Evolutionary conservation across 306 rosid genomes (phyloP).

Genomic region (Citrullus mucosospermus): DNA sequence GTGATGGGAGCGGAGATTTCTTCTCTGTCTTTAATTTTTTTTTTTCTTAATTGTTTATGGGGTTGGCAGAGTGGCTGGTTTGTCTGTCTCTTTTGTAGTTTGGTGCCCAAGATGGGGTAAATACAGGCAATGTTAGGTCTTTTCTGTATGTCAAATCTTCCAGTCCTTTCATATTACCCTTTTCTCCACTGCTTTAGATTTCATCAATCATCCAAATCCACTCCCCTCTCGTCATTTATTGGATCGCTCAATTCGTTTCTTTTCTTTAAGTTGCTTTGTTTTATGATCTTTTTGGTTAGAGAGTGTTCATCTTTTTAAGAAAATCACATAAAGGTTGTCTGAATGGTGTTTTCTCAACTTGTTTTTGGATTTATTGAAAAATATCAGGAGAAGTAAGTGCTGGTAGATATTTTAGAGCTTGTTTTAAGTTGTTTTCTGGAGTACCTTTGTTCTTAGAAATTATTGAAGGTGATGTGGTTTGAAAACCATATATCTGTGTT

Average conservation of each 20-base stretch:
- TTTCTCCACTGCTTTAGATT: slow-evolving; percentile 15
- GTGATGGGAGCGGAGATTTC: not conserved
- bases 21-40: not conserved
- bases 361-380: not conserved
- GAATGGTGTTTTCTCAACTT: not conserved
- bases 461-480: not conserved
- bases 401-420: not conserved
- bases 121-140: slow-evolving; percentile 6
- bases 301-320: not conserved
- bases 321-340: not conserved
- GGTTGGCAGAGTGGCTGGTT: not conserved
- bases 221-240: not conserved
- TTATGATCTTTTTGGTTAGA: not conserved
- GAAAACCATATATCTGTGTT: not conserved
- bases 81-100: slow-evolving; percentile 6
- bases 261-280: not conserved
- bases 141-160: slow-evolving; percentile 10
- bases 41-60: not conserved
- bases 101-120: slow-evolving; percentile 2
- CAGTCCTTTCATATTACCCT: slow-evolving; percentile 10
- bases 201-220: slow-evolving; percentile 10
- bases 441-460: not conserved
- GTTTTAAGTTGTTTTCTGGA: not conserved
- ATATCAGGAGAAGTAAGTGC: not conserved
- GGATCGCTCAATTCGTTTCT: not conserved